Percentiles rank a stretch among this genome's conserved stretches.
Evolutionary conservation across 768 basidiomycete species (phyloP).

Genomic region (Leccinum olivaceopallidum): DNA sequence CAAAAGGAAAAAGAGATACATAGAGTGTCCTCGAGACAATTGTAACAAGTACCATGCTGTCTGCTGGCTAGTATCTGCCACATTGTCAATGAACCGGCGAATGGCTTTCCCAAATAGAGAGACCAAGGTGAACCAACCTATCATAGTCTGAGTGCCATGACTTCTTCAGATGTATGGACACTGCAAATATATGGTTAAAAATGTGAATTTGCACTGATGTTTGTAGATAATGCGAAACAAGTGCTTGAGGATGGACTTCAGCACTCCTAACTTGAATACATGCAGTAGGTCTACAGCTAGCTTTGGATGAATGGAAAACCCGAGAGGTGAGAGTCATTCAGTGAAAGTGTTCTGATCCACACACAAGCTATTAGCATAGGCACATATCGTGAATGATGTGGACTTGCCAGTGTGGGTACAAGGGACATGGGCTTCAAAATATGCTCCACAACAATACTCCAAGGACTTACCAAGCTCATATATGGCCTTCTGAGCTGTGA

Average conservation of each 20-base stretch:
- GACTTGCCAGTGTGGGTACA: slow-evolving; percentile 14
- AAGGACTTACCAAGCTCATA: background rate
- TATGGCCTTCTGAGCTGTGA: slow-evolving; percentile 1
- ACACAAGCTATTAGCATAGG: background rate
- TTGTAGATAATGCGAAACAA: background rate
- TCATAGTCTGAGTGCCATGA: too few relatives aligned
- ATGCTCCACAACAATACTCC: background rate
- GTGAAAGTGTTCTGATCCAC: background rate
- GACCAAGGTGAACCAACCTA: too few relatives aligned
- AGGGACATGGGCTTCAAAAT: background rate
- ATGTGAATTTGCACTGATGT: background rate
- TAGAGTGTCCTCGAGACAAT: too few relatives aligned
- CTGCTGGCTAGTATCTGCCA: slow-evolving; percentile 38
- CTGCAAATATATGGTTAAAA: too few relatives aligned
- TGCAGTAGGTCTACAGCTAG: background rate
- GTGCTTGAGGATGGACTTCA: background rate
- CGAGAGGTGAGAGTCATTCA: background rate
- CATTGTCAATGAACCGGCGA: slow-evolving; percentile 36
- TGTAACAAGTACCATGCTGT: slow-evolving; percentile 33
- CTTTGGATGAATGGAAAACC: background rate
- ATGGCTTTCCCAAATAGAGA: slow-evolving; percentile 26
- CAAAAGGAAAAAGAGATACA: too few relatives aligned
- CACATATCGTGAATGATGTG: background rate
- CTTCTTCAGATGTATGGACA: too few relatives aligned
- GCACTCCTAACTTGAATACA: background rate